Evolutionary conservation across 1,284 basidiomycete species (phyloP), one percentile per base, ranked within the genome.

Genomic region (Austroboletus rostrupii): DNA sequence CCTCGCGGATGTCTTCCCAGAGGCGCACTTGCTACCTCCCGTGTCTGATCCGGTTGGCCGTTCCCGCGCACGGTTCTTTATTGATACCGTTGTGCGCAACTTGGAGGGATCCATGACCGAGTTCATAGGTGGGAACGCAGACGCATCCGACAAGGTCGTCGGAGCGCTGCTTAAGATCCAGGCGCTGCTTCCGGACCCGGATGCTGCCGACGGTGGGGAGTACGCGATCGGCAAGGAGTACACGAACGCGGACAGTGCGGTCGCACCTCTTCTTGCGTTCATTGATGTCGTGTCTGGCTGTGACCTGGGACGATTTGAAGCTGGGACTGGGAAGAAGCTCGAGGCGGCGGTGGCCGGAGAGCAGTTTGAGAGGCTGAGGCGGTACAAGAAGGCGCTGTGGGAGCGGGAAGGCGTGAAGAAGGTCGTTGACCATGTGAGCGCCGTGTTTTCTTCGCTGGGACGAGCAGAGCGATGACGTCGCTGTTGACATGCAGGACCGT

Each of bases 21-120:
- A 71, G 12, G 68, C 72, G 0, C 49, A 52, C 8, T 69, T 84
- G 19, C 72, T 83, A 14, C 81, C 83, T 0, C 43, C 47, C 0
- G 13, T 14, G 2, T 64, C 70, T 9, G 75, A 83, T 59, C 79
- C 81, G 1, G 71, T 81, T 23, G 59, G 63, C 10, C 77, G 80
- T 17, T 83, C 83, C 1, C 72, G 74, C 47, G 77, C 71, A 3
- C 79, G 83, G 14, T 77, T 83, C 66, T 81, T 85, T 67, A 75
- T 81, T 53, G 78, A 85, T 47, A 64, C 67, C 5, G 68, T 78
- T 36, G 68, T 71, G 7, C 65, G 52, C 26, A 64, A 70, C 0
- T 9, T 61, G 9, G 43, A 45, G 2, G 16, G 13, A 0, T 23
- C 32, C 1, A 0, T 31, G 12, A 3, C 42, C 0, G 36, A 43